A percentile compares a stretch with the other conserved stretches of the same genome.
phyloP scores from a whole-genome alignment of 108 stramenopile genomes.

The Mayamaea pseudoterrestris region DNA sequence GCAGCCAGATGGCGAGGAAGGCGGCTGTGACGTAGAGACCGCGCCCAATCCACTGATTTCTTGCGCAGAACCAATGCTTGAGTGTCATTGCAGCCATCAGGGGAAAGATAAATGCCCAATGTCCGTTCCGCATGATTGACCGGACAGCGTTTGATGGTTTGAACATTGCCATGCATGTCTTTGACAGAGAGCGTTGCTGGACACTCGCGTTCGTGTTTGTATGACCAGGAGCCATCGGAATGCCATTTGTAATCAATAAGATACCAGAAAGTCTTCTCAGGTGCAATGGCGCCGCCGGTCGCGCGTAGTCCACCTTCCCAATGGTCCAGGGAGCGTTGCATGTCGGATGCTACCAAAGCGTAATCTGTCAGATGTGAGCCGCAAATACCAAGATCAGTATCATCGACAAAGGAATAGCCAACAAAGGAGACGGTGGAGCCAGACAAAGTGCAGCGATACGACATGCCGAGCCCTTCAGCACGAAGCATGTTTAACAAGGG shows the following conservation, averaged over 20 bases:
- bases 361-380: background rate
- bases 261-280: constrained; percentile 7
- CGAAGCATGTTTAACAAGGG: constrained; percentile 9
- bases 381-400: constrained; percentile 7
- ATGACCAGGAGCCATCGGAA: background rate
- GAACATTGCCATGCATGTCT: background rate
- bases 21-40: background rate
- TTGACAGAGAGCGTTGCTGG: background rate
- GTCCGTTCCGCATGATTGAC: background rate
- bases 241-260: constrained; percentile 5
- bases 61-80: background rate
- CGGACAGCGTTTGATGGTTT: background rate
- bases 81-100: background rate
- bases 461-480: constrained; percentile 3
- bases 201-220: background rate
- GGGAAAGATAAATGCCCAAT: background rate
- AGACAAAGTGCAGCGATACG: background rate
- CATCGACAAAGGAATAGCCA: constrained; percentile 17
- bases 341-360: background rate
- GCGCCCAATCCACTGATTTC: constrained; percentile 1
- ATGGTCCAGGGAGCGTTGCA: background rate
- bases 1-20: background rate
- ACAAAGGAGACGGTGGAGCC: background rate
- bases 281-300: constrained; percentile 6
- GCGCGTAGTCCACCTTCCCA: constrained; percentile 7